Evolutionary conservation across 345 rosid genomes (phyloP), one percentile per base, ranked within the genome.

Genomic region (Camelina neglecta): DNA sequence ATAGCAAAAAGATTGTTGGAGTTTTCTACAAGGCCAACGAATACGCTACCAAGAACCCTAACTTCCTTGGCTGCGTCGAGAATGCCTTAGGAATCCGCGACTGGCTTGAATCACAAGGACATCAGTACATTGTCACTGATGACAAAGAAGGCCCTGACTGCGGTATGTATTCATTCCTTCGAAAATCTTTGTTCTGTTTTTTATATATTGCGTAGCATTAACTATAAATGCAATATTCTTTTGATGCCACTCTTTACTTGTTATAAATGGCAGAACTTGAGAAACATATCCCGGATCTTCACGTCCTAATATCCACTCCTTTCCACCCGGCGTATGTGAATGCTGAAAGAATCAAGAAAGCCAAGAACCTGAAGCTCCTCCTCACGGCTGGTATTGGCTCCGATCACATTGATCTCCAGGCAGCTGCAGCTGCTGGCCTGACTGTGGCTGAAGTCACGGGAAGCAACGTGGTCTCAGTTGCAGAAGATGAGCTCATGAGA

Each of bases 341-440:
- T 0, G 93, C 90, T 2, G 97, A 94, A 72, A 88, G 96, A 85
- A 94, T 94, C 61, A 89, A 90, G 85, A 92, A 80, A 79, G 98
- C 92, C 61, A 94, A 94, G 80, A 92, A 94, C 81, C 50, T 89
- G 76, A 84, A 92, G 77, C 84, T 94, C 69, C 97, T 92, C 65
- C 96, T 94, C 75, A 94, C 96, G 5, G 96, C 96, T 65, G 98
- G 98, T 65, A 87, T 94, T 39, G 98, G 98, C 44, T 94, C 97
- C 6, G 98, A 94, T 50, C 97, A 94, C 76, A 84, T 94, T 12
- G 97, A 94, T 74, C 82, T 94, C 48, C 75, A 88, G 49, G 98
- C 98, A 1, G 98, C 97, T 8, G 93, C 96, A 29, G 89, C 85
- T 44, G 95, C 95, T 48, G 98, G 97, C 31, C 69, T 92, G 54